A percentile compares a stretch with the other conserved stretches of the same genome.
phyloP scores from a whole-genome alignment of 805 yeast species.

The Candida palmyrensis region DNA sequence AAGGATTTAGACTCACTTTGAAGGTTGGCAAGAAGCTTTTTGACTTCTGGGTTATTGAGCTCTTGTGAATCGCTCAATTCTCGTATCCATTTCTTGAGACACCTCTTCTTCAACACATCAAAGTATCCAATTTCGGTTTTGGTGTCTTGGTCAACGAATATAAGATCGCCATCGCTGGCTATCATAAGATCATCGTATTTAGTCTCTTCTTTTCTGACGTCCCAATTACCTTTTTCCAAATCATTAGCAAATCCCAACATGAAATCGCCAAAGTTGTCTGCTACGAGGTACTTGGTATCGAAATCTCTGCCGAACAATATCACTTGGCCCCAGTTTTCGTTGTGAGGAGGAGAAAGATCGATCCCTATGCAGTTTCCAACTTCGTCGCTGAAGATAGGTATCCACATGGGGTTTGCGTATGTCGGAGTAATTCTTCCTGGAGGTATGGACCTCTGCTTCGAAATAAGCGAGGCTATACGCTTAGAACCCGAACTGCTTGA shows the following conservation, averaged over 20 bases:
- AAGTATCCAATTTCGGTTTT: conserved; percentile 40
- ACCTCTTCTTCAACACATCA: conserved; percentile 32
- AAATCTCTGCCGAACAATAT: conserved; percentile 92
- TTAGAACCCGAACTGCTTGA: background rate
- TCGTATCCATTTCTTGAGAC: conserved; percentile 29
- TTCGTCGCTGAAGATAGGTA: conserved; percentile 83
- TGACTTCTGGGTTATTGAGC: conserved; percentile 9
- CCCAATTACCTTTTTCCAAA: conserved; percentile 78
- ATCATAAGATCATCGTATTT: conserved; percentile 51
- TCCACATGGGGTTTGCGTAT: conserved; percentile 90
- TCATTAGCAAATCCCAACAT: conserved; percentile 79
- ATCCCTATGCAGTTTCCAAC: conserved; percentile 90
- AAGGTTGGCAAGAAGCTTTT: conserved; percentile 13
- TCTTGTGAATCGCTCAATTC: conserved; percentile 15
- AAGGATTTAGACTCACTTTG: conserved; percentile 17
- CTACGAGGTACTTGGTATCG: conserved; percentile 82
- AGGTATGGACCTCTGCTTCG: conserved; percentile 67
- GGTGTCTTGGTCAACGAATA: conserved; percentile 56
- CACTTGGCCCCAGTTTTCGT: conserved; percentile 76
- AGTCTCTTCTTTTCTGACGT: conserved; percentile 54
- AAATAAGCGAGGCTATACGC: conserved; percentile 11
- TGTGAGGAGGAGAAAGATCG: conserved; percentile 65
- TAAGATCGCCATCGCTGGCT: conserved; percentile 70
- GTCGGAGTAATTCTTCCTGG: conserved; percentile 65
- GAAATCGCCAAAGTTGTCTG: conserved; percentile 88